phyloP scores from a whole-genome alignment of 305 asterid species.

The Nicotiana rustica region DNA sequence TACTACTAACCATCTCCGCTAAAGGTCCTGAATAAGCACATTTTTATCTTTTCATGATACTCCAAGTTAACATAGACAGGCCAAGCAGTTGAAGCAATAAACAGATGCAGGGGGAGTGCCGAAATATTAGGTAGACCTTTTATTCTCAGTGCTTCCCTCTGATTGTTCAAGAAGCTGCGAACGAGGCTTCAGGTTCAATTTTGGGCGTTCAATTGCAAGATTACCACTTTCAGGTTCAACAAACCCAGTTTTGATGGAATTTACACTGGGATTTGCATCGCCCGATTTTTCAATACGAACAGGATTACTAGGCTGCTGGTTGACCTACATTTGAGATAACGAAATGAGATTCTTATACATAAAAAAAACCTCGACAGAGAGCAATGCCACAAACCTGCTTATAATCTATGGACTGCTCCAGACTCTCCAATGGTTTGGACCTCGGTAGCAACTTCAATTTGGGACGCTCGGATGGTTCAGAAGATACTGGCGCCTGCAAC shows the following conservation, averaged over 20 bases:
- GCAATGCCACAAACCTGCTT: slow-evolving; percentile 57
- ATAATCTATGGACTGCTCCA: slow-evolving; percentile 51
- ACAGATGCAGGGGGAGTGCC: slow-evolving; percentile 20
- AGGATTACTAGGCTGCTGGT: slow-evolving; percentile 57
- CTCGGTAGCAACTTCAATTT: slow-evolving; percentile 91
- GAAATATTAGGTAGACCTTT: slow-evolving; percentile 55
- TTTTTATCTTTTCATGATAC: neutral
- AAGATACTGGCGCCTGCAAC: slow-evolving; percentile 51
- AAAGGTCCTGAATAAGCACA: slow-evolving; percentile 10
- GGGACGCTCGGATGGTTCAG: slow-evolving; percentile 72
- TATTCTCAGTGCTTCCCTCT: slow-evolving; percentile 57
- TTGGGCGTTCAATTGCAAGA: slow-evolving; percentile 66
- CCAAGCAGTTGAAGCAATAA: slow-evolving; percentile 6
- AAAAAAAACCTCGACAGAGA: slow-evolving; percentile 30
- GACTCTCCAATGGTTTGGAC: slow-evolving; percentile 79
- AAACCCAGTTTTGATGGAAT: slow-evolving; percentile 47
- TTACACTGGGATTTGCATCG: slow-evolving; percentile 49
- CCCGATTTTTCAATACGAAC: slow-evolving; percentile 46
- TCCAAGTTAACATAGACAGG: neutral
- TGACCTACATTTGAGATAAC: slow-evolving; percentile 47
- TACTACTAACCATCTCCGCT: neutral
- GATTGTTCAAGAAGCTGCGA: slow-evolving; percentile 60
- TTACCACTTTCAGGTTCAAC: slow-evolving; percentile 48
- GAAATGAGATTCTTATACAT: slow-evolving; percentile 17
- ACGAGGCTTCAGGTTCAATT: slow-evolving; percentile 78